Evolutionary conservation across 352 stramenopile species (phyloP).

Genomic region (Phytophthora hibernalis): DNA sequence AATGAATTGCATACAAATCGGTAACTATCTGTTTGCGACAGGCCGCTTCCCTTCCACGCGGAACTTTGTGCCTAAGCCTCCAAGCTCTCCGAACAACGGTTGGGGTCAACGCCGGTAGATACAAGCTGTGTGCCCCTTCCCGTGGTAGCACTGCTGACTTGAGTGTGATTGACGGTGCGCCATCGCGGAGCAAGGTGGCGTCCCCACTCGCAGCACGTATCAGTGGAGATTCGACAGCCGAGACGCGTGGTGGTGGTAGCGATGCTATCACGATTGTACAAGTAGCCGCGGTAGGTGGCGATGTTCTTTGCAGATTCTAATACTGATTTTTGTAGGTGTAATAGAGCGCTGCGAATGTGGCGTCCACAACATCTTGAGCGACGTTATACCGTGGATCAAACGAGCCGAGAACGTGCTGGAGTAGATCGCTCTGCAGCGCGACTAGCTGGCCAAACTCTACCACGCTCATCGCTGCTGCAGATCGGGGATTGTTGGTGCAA

Average conservation of each 20-base stretch:
- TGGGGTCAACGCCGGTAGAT: too few relatives aligned
- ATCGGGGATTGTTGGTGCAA: conserved; percentile 5
- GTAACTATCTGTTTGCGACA: too few relatives aligned
- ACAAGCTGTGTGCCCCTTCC: background rate
- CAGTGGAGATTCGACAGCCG: background rate
- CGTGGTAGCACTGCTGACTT: background rate
- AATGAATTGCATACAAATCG: too few relatives aligned
- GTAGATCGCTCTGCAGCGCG: conserved; percentile 9
- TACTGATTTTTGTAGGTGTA: conserved; percentile 10
- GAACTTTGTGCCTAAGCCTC: too few relatives aligned
- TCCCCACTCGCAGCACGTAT: background rate
- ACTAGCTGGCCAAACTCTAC: conserved; percentile 2
- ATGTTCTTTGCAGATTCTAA: background rate
- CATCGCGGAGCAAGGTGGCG: background rate
- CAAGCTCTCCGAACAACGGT: too few relatives aligned
- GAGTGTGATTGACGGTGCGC: background rate
- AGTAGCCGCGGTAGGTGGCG: background rate
- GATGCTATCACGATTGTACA: too few relatives aligned
- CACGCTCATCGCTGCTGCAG: background rate
- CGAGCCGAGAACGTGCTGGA: conserved; percentile 2
- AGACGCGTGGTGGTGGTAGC: background rate
- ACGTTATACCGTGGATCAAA: conserved; percentile 9
- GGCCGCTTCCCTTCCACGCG: too few relatives aligned
- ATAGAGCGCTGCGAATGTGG: conserved; percentile 14
- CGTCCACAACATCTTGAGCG: background rate